These are phyloP conservation scores for Aspergillus steynii DNA, from an alignment of 495 filamentous ascomycete genomes.

Conservation along the genomic window DNA sequence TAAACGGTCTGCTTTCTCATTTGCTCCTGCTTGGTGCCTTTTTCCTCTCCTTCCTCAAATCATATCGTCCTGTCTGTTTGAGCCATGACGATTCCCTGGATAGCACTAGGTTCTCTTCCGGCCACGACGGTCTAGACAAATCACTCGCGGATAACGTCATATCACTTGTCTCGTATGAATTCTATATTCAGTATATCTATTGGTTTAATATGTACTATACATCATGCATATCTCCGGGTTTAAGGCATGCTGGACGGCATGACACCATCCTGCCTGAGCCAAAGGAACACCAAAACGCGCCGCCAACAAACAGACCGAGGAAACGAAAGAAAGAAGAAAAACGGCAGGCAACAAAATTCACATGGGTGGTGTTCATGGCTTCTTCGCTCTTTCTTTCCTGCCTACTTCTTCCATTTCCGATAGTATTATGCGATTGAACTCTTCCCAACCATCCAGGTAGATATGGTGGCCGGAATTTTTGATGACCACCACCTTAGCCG, in stretches of 20 bases:
- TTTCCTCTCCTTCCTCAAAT: not conserved
- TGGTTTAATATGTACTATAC: not conserved
- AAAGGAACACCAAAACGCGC: not conserved
- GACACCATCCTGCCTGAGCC: not conserved
- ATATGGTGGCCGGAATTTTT: conserved; percentile 86
- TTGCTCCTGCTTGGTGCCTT: not conserved
- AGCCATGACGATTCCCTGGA: not conserved
- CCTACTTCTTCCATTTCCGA: conserved; percentile 68
- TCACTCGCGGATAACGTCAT: not conserved
- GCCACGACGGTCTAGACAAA: not conserved
- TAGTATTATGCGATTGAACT: conserved; percentile 79
- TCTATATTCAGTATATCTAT: not conserved
- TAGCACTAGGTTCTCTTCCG: not conserved
- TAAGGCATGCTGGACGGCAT: not conserved
- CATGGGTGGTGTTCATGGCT: conserved; percentile 6
- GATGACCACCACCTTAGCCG: conserved; percentile 82
- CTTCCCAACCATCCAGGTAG: conserved; percentile 80
- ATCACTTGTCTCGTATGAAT: not conserved
- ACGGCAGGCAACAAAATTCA: not conserved
- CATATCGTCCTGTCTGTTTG: not conserved
- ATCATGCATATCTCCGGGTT: not conserved
- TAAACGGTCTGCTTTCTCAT: conserved; percentile 6
- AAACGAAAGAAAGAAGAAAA: not conserved
- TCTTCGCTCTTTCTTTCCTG: conserved; percentile 35
- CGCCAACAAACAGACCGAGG: not conserved